Percentiles rank a stretch among this genome's conserved stretches.
phyloP scores from a whole-genome alignment of 2,329 filamentous ascomycete species.

The Malbranchea cinnamomea region DNA sequence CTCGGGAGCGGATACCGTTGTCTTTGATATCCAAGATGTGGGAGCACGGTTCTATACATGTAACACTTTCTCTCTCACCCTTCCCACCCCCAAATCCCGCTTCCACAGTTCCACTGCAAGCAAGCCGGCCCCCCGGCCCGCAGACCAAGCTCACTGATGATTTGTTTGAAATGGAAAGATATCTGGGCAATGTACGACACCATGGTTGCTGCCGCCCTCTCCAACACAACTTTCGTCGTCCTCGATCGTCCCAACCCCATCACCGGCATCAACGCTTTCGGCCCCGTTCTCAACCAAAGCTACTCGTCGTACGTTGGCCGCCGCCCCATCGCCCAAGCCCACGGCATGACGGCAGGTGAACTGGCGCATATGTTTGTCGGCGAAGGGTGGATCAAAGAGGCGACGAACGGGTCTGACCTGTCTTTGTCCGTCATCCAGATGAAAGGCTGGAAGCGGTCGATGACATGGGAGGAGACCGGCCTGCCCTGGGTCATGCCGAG shows the following conservation, averaged over 20 bases:
- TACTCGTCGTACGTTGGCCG: conserved; percentile 2
- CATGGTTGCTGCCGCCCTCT: conserved; percentile 2
- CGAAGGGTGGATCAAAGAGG: conserved; percentile 4
- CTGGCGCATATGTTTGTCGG: conserved; percentile 4
- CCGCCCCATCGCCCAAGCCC: conserved; percentile 3
- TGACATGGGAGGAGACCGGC: conserved; percentile 4
- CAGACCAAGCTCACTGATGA: background rate
- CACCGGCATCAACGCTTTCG: conserved; percentile 2
- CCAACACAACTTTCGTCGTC: conserved; percentile 2
- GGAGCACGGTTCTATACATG: conserved; percentile 3
- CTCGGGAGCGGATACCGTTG: conserved; percentile 3
- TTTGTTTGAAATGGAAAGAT: background rate
- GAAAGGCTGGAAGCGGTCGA: conserved; percentile 3
- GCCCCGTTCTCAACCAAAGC: background rate
- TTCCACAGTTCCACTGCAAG: too few relatives aligned
- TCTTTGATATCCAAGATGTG: conserved; percentile 5
- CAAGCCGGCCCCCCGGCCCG: too few relatives aligned
- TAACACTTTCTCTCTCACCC: background rate
- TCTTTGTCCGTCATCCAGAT: conserved; percentile 1
- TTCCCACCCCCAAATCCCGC: too few relatives aligned
- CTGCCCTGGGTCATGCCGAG: conserved; percentile 3
- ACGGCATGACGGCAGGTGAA: conserved; percentile 4
- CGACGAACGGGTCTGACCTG: conserved; percentile 2
- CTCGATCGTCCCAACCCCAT: conserved; percentile 4
- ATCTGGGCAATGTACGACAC: conserved; percentile 4